phyloP scores from a whole-genome alignment of 345 rosid genomes.

The Citrus mangshanensis region DNA sequence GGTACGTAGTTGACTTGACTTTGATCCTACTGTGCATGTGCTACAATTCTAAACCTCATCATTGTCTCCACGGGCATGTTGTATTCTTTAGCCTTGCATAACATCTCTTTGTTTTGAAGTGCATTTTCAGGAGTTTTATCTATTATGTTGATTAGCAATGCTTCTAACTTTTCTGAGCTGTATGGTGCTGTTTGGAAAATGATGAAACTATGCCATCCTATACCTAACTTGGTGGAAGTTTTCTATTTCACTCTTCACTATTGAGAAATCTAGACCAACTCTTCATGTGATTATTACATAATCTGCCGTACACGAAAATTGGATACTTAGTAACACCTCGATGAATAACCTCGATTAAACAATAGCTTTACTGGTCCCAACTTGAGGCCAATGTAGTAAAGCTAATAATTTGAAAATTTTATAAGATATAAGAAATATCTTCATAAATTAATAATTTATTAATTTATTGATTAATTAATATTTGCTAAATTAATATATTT shows the following conservation, averaged over 20 bases:
- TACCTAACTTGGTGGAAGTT: neutral
- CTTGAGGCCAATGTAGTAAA: no score
- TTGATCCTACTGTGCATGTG: neutral
- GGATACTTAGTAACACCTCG: neutral
- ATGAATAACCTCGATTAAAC: no score
- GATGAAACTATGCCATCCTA: neutral
- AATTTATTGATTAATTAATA: no score
- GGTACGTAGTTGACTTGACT: conserved; percentile 42
- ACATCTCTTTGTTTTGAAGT: neutral
- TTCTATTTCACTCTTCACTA: neutral
- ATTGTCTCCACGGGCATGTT: no score
- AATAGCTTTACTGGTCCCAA: no score
- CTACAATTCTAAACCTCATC: neutral
- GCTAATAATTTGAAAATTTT: no score
- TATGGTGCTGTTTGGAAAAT: neutral
- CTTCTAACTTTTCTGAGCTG: neutral
- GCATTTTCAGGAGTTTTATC: neutral
- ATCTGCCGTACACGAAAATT: neutral
- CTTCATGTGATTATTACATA: neutral
- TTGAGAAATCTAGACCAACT: neutral
- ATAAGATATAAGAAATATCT: no score
- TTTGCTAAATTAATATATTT: no score
- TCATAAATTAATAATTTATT: no score
- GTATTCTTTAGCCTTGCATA: neutral
- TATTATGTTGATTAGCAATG: no score